Evolutionary conservation across 176 grass and related monocot species (phyloP), one percentile per base, ranked within the genome.

Genomic region (Phoenix dactylifera): DNA sequence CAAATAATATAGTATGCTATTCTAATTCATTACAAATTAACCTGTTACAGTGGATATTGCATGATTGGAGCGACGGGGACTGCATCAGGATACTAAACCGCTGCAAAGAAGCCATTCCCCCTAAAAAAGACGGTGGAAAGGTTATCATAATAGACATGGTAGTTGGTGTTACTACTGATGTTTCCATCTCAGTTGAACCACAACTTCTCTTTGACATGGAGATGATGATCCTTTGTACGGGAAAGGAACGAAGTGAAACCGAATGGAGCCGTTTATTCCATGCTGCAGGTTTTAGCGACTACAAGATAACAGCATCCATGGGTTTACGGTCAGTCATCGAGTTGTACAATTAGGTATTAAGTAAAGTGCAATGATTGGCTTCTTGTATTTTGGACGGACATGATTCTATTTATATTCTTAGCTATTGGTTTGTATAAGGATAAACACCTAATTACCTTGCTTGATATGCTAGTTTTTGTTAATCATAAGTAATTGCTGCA

Each of bases 61-160:
- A 80, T 44, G 82, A 75, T 18, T 80, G 67, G 77, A 24, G 30
- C 0, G 53, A 85, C 1, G 32, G 73, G 15, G 64, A 84, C 0
- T 84, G 75, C 22, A 48, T 79, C 12, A 74, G 60, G 69, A 84
- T 84, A 50, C 5, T 84, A 15, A 55, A 18, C 32, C 59, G 52
- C 6, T 84, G 76, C 26, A 84, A 75, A 30, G 54, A 79, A 25
- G 76, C 70, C 18, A 79, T 84, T 19, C 66, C 70, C 18, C 15
- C 70, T 0, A 71, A 16, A 60, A 76, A 84, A 1, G 68, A 68
- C 0, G 71, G 76, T 17, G 76, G 81, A 6, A 79, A 84, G 50
- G 49, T 84, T 10, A 79, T 84, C 56, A 58, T 84, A 16, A 64
- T 79, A 29, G 75, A 84, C 18, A 65, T 75, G 14, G 76, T 84